Percentiles rank a stretch among this genome's conserved stretches.
Conservation (phyloP, 768 basidiomycete species). For the Mycena crocata region DNA sequence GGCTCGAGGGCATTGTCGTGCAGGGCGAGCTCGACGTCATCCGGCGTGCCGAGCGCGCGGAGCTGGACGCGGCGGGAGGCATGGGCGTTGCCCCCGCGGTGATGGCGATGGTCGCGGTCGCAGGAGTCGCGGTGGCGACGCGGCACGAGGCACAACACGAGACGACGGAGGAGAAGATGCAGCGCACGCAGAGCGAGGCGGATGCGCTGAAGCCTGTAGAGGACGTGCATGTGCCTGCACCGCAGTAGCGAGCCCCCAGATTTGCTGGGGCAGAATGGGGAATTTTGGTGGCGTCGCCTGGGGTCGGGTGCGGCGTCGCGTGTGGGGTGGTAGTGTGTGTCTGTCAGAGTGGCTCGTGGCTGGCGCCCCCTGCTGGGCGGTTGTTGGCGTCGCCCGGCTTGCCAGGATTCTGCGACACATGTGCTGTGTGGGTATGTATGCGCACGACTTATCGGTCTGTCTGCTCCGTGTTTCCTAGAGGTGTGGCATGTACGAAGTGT, state of each 20-base stretch:
- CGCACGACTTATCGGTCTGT: constrained; percentile 6
- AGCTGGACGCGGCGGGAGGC: constrained; percentile 68
- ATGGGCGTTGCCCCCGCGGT: constrained; percentile 40
- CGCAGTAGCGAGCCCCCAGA: constrained; percentile 14
- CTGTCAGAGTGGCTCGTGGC: too few species aligned
- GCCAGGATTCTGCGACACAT: too few species aligned
- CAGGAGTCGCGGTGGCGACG: constrained; percentile 11
- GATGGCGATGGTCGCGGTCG: constrained; percentile 15
- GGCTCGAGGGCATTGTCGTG: constrained; percentile 87
- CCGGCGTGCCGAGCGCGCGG: constrained; percentile 68
- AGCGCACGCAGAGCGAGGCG: constrained; percentile 52
- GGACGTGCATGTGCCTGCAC: constrained; percentile 9
- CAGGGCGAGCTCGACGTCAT: constrained; percentile 93
- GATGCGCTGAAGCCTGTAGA: constrained; percentile 49
- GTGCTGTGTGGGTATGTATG: neutral
- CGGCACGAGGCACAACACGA: constrained; percentile 26
- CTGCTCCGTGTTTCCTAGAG: constrained; percentile 16
- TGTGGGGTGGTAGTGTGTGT: too few species aligned
- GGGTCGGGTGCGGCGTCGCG: constrained; percentile 5
- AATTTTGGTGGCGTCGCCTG: neutral
- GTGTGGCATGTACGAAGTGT: constrained; percentile 26
- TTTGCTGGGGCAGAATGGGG: neutral
- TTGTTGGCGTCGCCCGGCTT: too few species aligned
- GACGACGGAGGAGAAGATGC: constrained; percentile 37
- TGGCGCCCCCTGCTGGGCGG: too few species aligned